Evolutionary conservation across 768 basidiomycete species (phyloP), one percentile per base, ranked within the genome.

Genomic region (Suillus americanus): DNA sequence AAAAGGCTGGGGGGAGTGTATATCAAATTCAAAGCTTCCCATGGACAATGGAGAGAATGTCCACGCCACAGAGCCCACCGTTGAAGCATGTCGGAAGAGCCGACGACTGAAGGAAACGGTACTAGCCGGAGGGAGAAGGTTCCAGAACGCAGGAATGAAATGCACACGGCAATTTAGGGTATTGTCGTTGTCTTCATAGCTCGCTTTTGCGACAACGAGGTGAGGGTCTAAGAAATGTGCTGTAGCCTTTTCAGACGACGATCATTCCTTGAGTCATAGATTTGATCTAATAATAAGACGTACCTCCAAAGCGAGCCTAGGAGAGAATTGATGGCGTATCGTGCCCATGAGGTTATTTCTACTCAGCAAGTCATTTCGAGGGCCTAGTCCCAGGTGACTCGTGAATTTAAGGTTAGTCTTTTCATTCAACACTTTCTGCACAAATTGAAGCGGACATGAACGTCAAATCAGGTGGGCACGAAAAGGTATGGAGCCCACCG

Each of bases 321-420:
- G 90, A 35, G 91, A 91, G 71, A 86, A 87, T 69, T 92, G 90
- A 74, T 94, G 89, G 63, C 83, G 85, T 56, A 95, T 75, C 2
- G 92, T 92, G 43, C 90, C 91, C 30, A 86, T 72, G 45, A 95
- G 72, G 63, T 82, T 83, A 18, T 80, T 81, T 12, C 75, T 69
- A 25, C 69, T 72, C 51, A 67, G 68, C 13, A 63, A 18, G 38
- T 40, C 20, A 66, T 45, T 67, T 60, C 65, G 66, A 59, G 68
- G 14, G 38, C 68, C 66, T 2, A 67, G 54, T 40, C 74, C 77
- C 68, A 81, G 76, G 63, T 77, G 77, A 46, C 80, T 78, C 61
- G 78, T 75, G 30, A 86, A 68, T 25, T 73, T 67, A 9, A 85
- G 25, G 50, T 75, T 75, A 2, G 86, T 88, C 51, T 80, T 80